Base-by-base conservation (phyloP, 2,329 filamentous ascomycete genomes). In the Fusarium euwallaceae region DNA sequence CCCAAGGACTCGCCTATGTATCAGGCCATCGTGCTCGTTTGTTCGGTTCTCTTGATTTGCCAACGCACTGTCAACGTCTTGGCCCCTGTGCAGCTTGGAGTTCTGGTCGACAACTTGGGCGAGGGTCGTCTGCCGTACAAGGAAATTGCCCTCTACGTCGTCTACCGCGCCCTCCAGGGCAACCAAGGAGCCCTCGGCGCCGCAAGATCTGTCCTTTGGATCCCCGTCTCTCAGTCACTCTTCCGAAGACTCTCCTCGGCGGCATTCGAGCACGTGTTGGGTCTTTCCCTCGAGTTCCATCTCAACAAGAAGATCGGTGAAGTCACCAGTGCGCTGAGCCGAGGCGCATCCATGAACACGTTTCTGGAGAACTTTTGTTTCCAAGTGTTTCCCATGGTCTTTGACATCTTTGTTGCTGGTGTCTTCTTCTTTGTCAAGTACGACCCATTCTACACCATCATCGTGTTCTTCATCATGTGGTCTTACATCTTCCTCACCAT, bases 251-350 rank as follows among this genome's bases (percentile, higher is more conserved):
- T 88, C 2, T 86, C 85, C 0, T 81, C 76, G 1, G 85, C 86
- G 2, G 85, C 86, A 1, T 88, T 88, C 32, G 84, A 87, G 64
- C 86, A 88, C 58, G 85, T 88, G 0, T 75, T 87, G 4, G 81
- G 81, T 0, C 81, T 88, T 1, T 87, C 85, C 0, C 79, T 88
- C 11, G 86, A 88, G 12, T 88, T 88, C 53, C 87, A 88, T 64
- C 78, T 88, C 2, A 86, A 84, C 76, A 88, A 88, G 71, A 83
- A 85, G 48, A 84, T 86, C n/a, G 87, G 86, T 3, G 87, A 88
- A 75, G 86, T 88, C 10, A 85, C 86, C 4, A 88, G 84, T 56
- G 87, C 87, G 1, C 78, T 88, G 0, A 86, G 81, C 65, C 85
- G 86, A 59, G 87, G 87, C 4, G 83, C 82, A 7, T 83, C 86